These are phyloP conservation scores for Lodderomyces metapsilosis DNA, from an alignment of 1,139 yeast species.

Conservation along the genomic window DNA sequence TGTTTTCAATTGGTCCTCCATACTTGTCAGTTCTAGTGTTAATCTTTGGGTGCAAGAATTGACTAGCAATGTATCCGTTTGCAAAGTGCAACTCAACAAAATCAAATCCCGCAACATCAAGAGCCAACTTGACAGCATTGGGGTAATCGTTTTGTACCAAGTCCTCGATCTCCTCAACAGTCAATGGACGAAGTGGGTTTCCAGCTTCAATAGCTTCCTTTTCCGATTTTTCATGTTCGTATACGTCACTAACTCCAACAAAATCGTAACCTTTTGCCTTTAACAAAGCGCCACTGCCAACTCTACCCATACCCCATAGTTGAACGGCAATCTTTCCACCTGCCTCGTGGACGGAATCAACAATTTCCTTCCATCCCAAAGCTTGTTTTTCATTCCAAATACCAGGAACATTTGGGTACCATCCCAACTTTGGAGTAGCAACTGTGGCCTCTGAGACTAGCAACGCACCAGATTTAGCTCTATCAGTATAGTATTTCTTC, in stretches of 20 bases:
- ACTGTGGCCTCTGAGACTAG: conserved; percentile 40
- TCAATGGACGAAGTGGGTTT: conserved; percentile 37
- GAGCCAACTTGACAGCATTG: conserved; percentile 45
- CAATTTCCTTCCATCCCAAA: conserved; percentile 53
- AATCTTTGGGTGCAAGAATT: conserved; percentile 45
- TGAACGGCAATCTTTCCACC: conserved; percentile 42
- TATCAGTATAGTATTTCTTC: conserved; percentile 50
- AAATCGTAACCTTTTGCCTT: conserved; percentile 30
- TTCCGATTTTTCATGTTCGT: conserved; percentile 22
- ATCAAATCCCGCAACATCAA: conserved; percentile 62
- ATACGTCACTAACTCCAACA: conserved; percentile 26
- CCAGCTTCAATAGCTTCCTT: conserved; percentile 31
- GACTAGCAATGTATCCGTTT: conserved; percentile 66
- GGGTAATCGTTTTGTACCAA: conserved; percentile 33
- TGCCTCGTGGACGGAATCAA: conserved; percentile 20
- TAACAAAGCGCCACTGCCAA: conserved; percentile 42
- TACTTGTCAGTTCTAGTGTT: conserved; percentile 58
- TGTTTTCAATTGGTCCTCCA: conserved; percentile 61
- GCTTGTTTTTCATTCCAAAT: conserved; percentile 50
- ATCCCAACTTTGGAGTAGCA: conserved; percentile 30
- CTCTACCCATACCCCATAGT: conserved; percentile 62
- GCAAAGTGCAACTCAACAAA: conserved; percentile 69
- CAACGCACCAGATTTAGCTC: conserved; percentile 55
- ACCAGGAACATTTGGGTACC: conserved; percentile 51
- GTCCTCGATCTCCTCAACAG: conserved; percentile 42